These are phyloP conservation scores for Fraxinus baroniana DNA, from an alignment of 305 asterid species.

Conservation along the genomic window DNA sequence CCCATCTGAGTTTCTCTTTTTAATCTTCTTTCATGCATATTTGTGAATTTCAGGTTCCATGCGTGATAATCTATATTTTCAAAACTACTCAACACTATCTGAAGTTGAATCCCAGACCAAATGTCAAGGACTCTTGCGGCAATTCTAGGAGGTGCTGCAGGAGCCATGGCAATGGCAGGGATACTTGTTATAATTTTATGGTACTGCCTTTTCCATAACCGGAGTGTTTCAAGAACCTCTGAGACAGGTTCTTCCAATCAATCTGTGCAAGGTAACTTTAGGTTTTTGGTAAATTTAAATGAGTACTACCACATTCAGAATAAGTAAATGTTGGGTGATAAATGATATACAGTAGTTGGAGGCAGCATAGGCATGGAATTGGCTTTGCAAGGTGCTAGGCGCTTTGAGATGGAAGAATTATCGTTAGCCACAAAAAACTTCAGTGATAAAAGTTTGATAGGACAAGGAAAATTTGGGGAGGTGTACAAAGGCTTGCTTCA, in stretches of 20 bases:
- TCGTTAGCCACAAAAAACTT: conserved; percentile 69
- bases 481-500: conserved; percentile 88
- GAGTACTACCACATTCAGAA: not conserved
- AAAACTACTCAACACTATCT: conserved; percentile 33
- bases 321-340: conserved; percentile 9
- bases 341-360: conserved; percentile 44
- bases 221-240: conserved; percentile 61
- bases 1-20: not conserved
- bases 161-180: conserved; percentile 84
- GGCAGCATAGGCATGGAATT: conserved; percentile 45
- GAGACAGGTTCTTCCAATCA: conserved; percentile 87
- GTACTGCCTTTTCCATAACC: conserved; percentile 50
- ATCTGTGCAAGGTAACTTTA: conserved; percentile 56
- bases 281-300: not conserved
- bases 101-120: conserved; percentile 59
- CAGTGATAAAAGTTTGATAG: conserved; percentile 74
- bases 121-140: conserved; percentile 97
- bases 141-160: conserved; percentile 95
- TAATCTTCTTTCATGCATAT: conserved; percentile 5
- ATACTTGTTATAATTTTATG: conserved; percentile 46
- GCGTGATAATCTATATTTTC: conserved; percentile 31
- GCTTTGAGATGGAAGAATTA: conserved; percentile 66
- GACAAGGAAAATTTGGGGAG: conserved; percentile 88
- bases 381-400: conserved; percentile 66
- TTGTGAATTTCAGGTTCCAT: conserved; percentile 50